These are phyloP conservation scores for Phycomyces nitens DNA, from an alignment of 192 early-diverging fungal genomes.

Conservation along the genomic window DNA sequence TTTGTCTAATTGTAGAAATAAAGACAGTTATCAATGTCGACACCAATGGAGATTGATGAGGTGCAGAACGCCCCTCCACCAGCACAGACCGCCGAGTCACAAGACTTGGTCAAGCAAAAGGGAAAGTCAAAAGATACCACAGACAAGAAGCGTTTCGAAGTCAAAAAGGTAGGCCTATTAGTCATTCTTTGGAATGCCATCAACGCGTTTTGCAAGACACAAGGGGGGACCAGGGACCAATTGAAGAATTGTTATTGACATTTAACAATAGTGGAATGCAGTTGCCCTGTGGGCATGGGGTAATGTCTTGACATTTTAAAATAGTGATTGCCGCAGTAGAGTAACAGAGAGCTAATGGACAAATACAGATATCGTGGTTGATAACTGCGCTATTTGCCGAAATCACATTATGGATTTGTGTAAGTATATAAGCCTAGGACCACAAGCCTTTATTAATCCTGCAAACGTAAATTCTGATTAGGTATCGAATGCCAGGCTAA, in stretches of 20 bases:
- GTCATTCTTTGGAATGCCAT: not conserved
- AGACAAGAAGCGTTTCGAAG: conserved; percentile 84
- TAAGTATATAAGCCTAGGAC: too few species aligned
- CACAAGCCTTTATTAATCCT: too few species aligned
- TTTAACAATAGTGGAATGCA: conserved; percentile 82
- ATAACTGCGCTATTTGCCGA: conserved; percentile 98
- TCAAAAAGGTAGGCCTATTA: conserved; percentile 73
- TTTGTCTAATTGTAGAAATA: too few species aligned
- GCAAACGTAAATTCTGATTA: conserved; percentile 23
- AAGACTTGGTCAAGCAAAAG: conserved; percentile 29
- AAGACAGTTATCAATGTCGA: conserved; percentile 15
- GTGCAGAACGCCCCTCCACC: not conserved
- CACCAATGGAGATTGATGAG: conserved; percentile 37
- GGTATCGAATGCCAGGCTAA: conserved; percentile 98
- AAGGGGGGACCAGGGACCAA: too few species aligned
- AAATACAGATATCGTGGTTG: conserved; percentile 85
- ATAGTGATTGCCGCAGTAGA: too few species aligned
- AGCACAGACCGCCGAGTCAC: not conserved
- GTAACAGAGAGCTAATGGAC: conserved; percentile 9
- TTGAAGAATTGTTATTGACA: not conserved
- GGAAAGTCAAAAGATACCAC: conserved; percentile 54
- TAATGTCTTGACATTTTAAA: too few species aligned
- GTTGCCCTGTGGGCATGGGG: conserved; percentile 99
- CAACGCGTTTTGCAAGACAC: not conserved
- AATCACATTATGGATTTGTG: conserved; percentile 99